These are phyloP conservation scores for Aspergillus texensis DNA, from an alignment of 2,329 filamentous ascomycete species.

Conservation along the genomic window DNA sequence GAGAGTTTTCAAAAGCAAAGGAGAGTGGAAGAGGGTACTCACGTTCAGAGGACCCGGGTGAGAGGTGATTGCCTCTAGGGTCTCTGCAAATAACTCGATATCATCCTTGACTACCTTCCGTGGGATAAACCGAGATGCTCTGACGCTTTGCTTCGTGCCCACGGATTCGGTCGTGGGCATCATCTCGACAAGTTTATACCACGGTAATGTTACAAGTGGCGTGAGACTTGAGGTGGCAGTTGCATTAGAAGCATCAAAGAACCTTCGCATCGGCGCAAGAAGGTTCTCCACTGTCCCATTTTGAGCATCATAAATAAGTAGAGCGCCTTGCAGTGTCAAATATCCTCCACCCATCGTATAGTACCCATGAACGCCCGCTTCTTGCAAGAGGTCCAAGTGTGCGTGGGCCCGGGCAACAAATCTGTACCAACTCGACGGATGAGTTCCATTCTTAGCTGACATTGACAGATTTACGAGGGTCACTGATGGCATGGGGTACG, in stretches of 20 bases:
- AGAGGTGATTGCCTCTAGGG: constrained; percentile 3
- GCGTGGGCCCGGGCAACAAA: constrained; percentile 1
- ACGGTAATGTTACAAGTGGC: not conserved
- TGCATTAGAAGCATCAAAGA: constrained; percentile 1
- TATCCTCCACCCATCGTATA: constrained; percentile 3
- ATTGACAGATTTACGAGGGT: not conserved
- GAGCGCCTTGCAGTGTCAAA: not conserved
- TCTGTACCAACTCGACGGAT: constrained; percentile 1
- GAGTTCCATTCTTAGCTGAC: constrained; percentile 7
- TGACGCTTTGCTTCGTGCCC: constrained; percentile 2
- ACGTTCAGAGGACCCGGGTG: too few species aligned
- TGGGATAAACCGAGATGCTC: constrained; percentile 6
- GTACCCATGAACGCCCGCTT: constrained; percentile 9
- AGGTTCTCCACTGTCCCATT: not conserved
- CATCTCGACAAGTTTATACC: constrained; percentile 10
- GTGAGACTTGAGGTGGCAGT: not conserved
- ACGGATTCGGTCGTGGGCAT: not conserved
- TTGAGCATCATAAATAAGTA: constrained; percentile 4
- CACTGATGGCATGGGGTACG: constrained; percentile 23
- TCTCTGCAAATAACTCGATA: constrained; percentile 1
- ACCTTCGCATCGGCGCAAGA: not conserved
- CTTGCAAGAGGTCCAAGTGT: constrained; percentile 3
- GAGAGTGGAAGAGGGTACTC: too few species aligned
- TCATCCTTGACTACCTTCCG: not conserved
- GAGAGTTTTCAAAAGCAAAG: too few species aligned